Percentiles rank a stretch among this genome's conserved stretches.
These are phyloP conservation scores for Smittium culicis DNA, from an alignment of 371 early-diverging fungal genomes.

Conservation along the genomic window DNA sequence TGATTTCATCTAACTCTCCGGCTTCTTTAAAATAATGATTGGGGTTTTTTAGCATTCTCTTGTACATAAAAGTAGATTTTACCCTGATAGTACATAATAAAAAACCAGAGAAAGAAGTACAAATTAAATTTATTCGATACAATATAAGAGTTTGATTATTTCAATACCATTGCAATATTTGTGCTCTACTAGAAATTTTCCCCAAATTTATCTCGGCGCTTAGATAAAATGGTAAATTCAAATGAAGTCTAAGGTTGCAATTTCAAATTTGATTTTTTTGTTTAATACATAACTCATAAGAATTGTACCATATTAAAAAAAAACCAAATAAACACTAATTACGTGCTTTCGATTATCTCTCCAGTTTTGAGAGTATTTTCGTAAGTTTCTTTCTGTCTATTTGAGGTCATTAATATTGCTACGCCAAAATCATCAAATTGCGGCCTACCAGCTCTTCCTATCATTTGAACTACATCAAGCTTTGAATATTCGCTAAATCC, in stretches of 20 bases:
- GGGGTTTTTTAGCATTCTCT: conserved; percentile 6
- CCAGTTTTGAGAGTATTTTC: conserved; percentile 66
- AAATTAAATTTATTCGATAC: not conserved
- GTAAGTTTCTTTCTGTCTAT: conserved; percentile 83
- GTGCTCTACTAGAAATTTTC: conserved; percentile 81
- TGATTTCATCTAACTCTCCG: too few relatives aligned
- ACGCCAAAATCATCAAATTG: conserved; percentile 87
- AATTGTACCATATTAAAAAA: too few relatives aligned
- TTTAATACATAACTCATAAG: conserved; percentile 94
- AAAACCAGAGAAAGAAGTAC: not conserved
- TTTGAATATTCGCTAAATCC: conserved; percentile 81
- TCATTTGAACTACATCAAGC: conserved; percentile 95
- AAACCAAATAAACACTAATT: not conserved
- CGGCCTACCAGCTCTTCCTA: conserved; percentile 99
- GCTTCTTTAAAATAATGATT: not conserved
- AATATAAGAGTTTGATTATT: not conserved
- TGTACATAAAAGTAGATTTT: conserved; percentile 5
- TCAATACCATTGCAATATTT: conserved; percentile 84
- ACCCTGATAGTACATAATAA: not conserved
- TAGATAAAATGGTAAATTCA: conserved; percentile 35
- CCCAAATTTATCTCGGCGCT: conserved; percentile 95
- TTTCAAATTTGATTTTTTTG: too few relatives aligned
- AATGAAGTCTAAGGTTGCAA: conserved; percentile 46
- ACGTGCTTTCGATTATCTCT: conserved; percentile 8
- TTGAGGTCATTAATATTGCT: conserved; percentile 80